phyloP scores from a whole-genome alignment of 2,329 filamentous ascomycete genomes.

The Fusarium metavorans region DNA sequence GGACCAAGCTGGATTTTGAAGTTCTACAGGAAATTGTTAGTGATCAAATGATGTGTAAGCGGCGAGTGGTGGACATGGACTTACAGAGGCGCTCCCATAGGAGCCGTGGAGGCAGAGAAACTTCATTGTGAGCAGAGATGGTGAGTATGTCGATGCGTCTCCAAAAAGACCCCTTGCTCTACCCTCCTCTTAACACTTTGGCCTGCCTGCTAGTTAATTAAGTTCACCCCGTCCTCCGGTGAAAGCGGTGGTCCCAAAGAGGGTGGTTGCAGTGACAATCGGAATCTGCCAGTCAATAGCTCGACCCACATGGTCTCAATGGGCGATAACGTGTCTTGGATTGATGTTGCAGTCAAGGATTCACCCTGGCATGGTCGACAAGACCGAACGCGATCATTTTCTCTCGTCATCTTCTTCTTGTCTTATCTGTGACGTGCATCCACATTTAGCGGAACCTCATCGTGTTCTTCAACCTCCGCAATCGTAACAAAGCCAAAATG shows the following conservation, averaged over 20 bases:
- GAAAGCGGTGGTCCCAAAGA: not conserved
- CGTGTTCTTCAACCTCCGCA: not conserved
- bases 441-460: not conserved
- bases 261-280: not conserved
- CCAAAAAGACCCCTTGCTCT: not conserved
- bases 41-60: not conserved
- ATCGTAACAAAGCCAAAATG: not conserved
- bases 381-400: not conserved
- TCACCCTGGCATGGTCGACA: not conserved
- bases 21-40: constrained; percentile 54
- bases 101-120: constrained; percentile 69
- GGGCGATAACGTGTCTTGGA: not conserved
- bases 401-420: not conserved
- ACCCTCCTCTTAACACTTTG: not conserved
- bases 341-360: not conserved
- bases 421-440: not conserved
- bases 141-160: not conserved
- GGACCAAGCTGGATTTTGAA: constrained; percentile 65
- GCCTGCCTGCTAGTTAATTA: too few species aligned
- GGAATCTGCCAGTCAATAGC: not conserved
- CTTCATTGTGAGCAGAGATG: constrained; percentile 56
- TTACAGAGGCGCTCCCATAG: constrained; percentile 67
- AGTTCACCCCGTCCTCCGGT: not conserved
- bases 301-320: not conserved
- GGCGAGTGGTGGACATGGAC: constrained; percentile 33